Evolutionary conservation across 2,329 filamentous ascomycete genomes (phyloP), one percentile per base, ranked within the genome.

Genomic region (Diatrype stigma): DNA sequence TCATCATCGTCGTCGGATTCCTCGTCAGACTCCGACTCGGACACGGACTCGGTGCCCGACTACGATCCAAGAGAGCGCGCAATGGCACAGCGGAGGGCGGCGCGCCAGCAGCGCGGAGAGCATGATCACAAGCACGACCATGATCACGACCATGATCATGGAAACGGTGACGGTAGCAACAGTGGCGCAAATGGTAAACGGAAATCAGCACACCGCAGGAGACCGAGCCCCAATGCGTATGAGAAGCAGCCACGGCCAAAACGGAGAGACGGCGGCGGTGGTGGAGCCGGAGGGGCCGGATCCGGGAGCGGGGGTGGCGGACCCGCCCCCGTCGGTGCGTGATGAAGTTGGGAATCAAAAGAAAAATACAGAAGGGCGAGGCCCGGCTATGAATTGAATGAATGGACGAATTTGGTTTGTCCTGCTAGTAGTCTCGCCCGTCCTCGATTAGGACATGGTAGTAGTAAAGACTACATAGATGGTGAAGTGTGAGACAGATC

Each of bases 191-290:
- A 46, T 30, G 30, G 30, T 8, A 44, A 22, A 22, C 47, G 40
- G 17, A 32, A 44, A 11, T 38, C 38, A 17, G 42, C 40, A 8
- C 42, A 52, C 17, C 48, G 51, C 30, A 70, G 81, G 57, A 76
- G 74, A 61, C 82, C 85, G 17, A 90, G 87, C 63, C 88, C 88
- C 21, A 93, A 93, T 68, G 89, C 89, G 1, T 93, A 93, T 63
- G 89, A 93, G 70, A 87, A 86, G 69, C 80, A 90, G 67, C 85
- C 85, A 11, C 82, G 80, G 66, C 75, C 76, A 28, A 74, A 72
- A 53, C 65, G 71, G 6, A 71, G 67, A 32, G 64, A 66, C 7
- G 56, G 55, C 34, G 56, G 44, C 16, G 55, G 46, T 5, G 46
- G 45, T 17, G 48, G 42, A 35, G 12, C 38, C 38, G 46, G 48